Base-by-base conservation (phyloP, 345 rosid species). In the Bruguiera parviflora region DNA sequence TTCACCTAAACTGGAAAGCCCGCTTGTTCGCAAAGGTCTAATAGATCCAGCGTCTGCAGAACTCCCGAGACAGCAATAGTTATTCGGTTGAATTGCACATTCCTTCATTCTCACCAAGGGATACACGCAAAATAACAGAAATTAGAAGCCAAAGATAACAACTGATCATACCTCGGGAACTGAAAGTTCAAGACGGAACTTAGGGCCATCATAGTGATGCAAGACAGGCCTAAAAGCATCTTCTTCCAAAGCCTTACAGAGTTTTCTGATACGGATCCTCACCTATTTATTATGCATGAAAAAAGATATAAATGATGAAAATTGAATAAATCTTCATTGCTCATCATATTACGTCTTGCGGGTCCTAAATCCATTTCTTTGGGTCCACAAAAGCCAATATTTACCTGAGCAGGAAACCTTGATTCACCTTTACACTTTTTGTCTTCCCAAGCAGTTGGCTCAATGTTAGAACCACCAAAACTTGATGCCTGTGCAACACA, bases 391-490 rank as follows among this genome's bases (percentile, higher is more conserved):
- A 64, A 31, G 61, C 66, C 29, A 51, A 37, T 58, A 18, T 49
- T 73, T 53, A 95, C 99, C 93, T 95, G 97, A 75, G 99, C 99
- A 71, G 99, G 97, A 66, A 95, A 95, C 80, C 99, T 87, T 5
- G 97, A 92, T 78, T 95, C 96, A 29, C 99, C 99, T 88, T 95
- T 95, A 81, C 93, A 88, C 74, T 95, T 92, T 71, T 92, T 92
- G 83, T 92, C 97, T 82, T 92, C 99, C 99, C 99, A 95, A 31
- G 99, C 99, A 77, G 97, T 95, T 69, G 97, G 93, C 77, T 95
- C 99, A 29, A 95, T 95, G 81, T 95, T 92, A 27, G 96, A 89
- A 73, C 99, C 97, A 60, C 99, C 97, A 84, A 92, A 95, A 76
- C 89, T 84, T 66, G 88, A 78, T 64, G 99, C 99, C 97, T 95